A percentile compares a stretch with the other conserved stretches of the same genome.
Conservation (phyloP, 352 stramenopile genomes). For the Phytophthora kernoviae region DNA sequence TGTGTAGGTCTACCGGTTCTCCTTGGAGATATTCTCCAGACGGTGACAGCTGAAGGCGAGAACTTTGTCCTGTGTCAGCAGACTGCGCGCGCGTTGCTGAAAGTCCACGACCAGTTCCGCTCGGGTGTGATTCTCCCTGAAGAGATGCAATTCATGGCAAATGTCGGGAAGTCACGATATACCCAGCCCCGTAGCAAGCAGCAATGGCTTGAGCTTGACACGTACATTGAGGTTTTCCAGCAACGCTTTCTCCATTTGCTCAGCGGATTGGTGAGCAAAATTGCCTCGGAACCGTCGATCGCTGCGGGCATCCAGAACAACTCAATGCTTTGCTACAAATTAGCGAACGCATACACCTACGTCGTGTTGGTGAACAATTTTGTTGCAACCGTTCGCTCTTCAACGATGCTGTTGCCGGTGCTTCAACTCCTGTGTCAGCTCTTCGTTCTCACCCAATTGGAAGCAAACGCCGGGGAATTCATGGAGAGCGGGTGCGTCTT, state of each 20-base stretch:
- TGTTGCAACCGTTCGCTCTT: slow-evolving; percentile 33
- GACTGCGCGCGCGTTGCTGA: slow-evolving; percentile 53
- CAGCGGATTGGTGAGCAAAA: slow-evolving; percentile 40
- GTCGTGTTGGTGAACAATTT: slow-evolving; percentile 60
- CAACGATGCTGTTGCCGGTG: slow-evolving; percentile 31
- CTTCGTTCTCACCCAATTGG: slow-evolving; percentile 78
- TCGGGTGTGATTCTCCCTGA: slow-evolving; percentile 29
- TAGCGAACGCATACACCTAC: slow-evolving; percentile 63
- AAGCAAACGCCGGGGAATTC: slow-evolving; percentile 64
- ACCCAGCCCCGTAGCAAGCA: slow-evolving; percentile 23
- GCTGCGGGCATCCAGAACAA: slow-evolving; percentile 59
- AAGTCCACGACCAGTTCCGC: slow-evolving; percentile 48
- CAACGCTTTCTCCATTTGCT: slow-evolving; percentile 65
- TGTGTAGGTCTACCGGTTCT: slow-evolving; percentile 54
- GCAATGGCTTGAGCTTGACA: slow-evolving; percentile 43
- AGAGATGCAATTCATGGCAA: slow-evolving; percentile 48
- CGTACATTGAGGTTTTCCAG: slow-evolving; percentile 50
- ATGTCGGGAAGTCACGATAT: slow-evolving; percentile 44
- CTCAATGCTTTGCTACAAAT: slow-evolving; percentile 65
- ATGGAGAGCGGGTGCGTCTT: slow-evolving; percentile 66
- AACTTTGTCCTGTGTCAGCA: slow-evolving; percentile 97
- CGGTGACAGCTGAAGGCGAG: slow-evolving; percentile 96
- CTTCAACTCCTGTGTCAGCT: slow-evolving; percentile 66
- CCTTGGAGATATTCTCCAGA: slow-evolving; percentile 93
- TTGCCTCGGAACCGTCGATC: slow-evolving; percentile 29